Evolutionary conservation across 1,139 yeast species (phyloP), one percentile per base, ranked within the genome.

Genomic region (Keqinozyma sinolaborantium): DNA sequence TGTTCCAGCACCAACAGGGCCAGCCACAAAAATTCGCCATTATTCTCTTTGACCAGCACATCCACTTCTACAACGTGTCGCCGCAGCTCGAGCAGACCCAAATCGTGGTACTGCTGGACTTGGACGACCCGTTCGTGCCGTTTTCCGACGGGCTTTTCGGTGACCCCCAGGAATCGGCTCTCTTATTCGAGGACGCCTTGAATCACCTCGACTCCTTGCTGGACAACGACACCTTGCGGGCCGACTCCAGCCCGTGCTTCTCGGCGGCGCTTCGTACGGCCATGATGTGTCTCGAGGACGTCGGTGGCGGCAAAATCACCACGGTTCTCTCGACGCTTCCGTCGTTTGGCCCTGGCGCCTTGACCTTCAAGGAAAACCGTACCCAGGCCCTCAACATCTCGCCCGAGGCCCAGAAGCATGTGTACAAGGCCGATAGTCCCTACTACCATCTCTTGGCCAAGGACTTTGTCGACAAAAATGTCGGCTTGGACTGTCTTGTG

Each of bases 101-200:
- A 41, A 71, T 84, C 43, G 67, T 79, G 23, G 70, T 86, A 4
- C 75, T 84, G 28, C 65, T 82, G 15, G 97, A 92, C 48, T 56
- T 86, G 25, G 80, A 77, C 9, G 94, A 86, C 38, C 84, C 90
- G 3, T 87, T 88, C 47, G 67, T 90, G 16, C 99, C 99, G 3
- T 70, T 90, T 39, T 63, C 64, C 40, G 74, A 73, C 1, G 97
- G 97, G 0, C 57, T 90, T 24, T 88, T 88, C 58, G 95, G 77
- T 5, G 88, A 83, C 42, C 88, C 95, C 1, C 63, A 61, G 5
- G 86, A 79, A 38, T 74, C 87, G 15, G 65, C 79, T 38, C 51
- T 58, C 28, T 76, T 77, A 9, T 79, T 92, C 33, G 85, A 83
- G 31, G 79, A 74, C 36, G 77, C 92, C 2, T 69, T 94, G 36